These are phyloP conservation scores for Hyaloperonospora brassicae DNA, from an alignment of 352 stramenopile genomes.

Conservation along the genomic window DNA sequence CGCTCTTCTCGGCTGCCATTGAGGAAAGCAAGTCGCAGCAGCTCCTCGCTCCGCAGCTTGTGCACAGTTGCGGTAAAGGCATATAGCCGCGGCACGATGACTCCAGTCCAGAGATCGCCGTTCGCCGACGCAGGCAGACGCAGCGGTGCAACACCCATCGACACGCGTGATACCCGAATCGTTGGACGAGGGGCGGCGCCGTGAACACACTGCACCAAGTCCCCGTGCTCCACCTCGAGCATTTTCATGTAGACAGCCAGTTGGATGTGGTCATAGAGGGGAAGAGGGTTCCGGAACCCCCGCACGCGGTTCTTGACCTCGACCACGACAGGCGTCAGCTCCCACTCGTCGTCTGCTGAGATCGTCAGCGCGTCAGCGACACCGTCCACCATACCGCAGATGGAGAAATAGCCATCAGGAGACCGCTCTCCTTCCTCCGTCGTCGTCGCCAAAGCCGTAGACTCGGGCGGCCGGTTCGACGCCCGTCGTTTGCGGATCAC, in stretches of 20 bases:
- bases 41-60: slow-evolving; percentile 42
- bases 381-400: slow-evolving; percentile 79
- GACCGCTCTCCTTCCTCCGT: slow-evolving; percentile 3
- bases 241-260: slow-evolving; percentile 83
- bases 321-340: slow-evolving; percentile 49
- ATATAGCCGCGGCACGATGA: slow-evolving; percentile 67
- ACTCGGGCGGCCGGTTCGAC: neutral
- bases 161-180: slow-evolving; percentile 52
- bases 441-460: slow-evolving; percentile 5
- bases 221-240: slow-evolving; percentile 43
- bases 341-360: slow-evolving; percentile 48
- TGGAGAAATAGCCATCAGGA: slow-evolving; percentile 42
- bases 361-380: slow-evolving; percentile 53
- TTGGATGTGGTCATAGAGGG: slow-evolving; percentile 69
- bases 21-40: slow-evolving; percentile 53
- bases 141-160: slow-evolving; percentile 37
- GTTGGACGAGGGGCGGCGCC: slow-evolving; percentile 21
- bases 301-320: slow-evolving; percentile 75
- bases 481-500: slow-evolving; percentile 8
- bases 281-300: slow-evolving; percentile 46
- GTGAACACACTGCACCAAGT: slow-evolving; percentile 69
- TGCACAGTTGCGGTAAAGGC: slow-evolving; percentile 34
- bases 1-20: slow-evolving; percentile 42
- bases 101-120: slow-evolving; percentile 41
- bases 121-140: slow-evolving; percentile 15